Base-by-base conservation (phyloP, 2,329 filamentous ascomycete species). In the Colletotrichum camelliae region DNA sequence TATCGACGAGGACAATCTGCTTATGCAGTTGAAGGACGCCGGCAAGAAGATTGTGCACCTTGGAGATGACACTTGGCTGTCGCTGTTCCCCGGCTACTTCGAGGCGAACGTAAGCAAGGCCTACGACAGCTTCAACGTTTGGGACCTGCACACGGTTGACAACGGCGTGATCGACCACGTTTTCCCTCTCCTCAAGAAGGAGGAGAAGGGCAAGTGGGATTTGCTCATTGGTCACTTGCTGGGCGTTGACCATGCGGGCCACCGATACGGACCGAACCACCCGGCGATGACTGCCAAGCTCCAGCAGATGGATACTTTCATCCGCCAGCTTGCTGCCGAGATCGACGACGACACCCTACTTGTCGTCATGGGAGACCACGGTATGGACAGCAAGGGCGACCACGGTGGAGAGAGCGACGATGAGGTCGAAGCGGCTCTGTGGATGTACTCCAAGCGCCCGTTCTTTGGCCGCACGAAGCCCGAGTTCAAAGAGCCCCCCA, bases 351-450 rank as follows among this genome's bases (percentile, higher is more conserved):
- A 95, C 71, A 99, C 97, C 0, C 87, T 99, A 27, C 87, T 99
- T 43, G 92, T 99, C 24, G 94, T 99, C 16, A 98, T 99, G 95
- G 97, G 97, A n/a, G 97, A 99, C 83, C 97, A 99, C 82, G 97
- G 97, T 13, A 99, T 99, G 97, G 97, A 99, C 84, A 88, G 91
- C 76, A 98, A 99, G 86, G 97, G 97, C 21, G 97, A 99, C 79
- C 97, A 99, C 82, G 97, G 97, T n/a, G 97, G 97, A 70, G 97
- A 99, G 87, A 98, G 96, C 37, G 95, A 98, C 79, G 96, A 98
- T 78, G 97, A 99, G 83, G 92, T 99, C 8, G 93, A 99, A 84
- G 96, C 97, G 72, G 96, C 97, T 3, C 85, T 99, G 62, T 99
- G 97, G 96, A 98, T 99, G 96, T 99, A 98, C 84, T 98, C 97